These are phyloP conservation scores for Didymosphaeria variabile DNA, from an alignment of 2,329 filamentous ascomycete species.

Conservation along the genomic window DNA sequence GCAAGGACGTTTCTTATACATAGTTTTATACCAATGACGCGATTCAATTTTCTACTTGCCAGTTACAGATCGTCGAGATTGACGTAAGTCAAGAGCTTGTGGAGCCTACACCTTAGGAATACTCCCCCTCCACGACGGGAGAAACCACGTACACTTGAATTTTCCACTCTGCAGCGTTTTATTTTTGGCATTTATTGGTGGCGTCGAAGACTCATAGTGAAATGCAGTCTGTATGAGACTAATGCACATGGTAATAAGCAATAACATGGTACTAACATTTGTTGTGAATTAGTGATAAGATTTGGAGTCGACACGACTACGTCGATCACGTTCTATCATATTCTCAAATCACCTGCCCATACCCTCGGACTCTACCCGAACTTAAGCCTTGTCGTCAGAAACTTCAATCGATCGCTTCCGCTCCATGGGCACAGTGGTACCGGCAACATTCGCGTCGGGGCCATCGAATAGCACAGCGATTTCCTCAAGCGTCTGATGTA, in stretches of 20 bases:
- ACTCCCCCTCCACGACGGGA: no score
- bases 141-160: no score
- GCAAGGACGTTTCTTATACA: background rate
- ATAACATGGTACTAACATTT: no score
- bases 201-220: no score
- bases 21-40: conserved; percentile 1
- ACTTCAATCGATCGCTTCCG: conserved; percentile 11
- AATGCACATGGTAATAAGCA: no score
- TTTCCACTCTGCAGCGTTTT: no score
- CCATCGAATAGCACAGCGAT: conserved; percentile 33
- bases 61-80: background rate
- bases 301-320: background rate
- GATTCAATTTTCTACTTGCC: background rate
- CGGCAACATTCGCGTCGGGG: conserved; percentile 25
- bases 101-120: no score
- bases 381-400: background rate
- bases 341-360: background rate
- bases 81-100: no score
- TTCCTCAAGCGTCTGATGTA: conserved; percentile 26
- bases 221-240: no score
- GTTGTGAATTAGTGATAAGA: background rate
- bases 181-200: no score
- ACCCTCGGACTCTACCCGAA: background rate
- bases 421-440: conserved; percentile 17
- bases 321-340: background rate